These are phyloP conservation scores for Nigrospora oryzae DNA, from an alignment of 2,329 filamentous ascomycete species.

Conservation along the genomic window DNA sequence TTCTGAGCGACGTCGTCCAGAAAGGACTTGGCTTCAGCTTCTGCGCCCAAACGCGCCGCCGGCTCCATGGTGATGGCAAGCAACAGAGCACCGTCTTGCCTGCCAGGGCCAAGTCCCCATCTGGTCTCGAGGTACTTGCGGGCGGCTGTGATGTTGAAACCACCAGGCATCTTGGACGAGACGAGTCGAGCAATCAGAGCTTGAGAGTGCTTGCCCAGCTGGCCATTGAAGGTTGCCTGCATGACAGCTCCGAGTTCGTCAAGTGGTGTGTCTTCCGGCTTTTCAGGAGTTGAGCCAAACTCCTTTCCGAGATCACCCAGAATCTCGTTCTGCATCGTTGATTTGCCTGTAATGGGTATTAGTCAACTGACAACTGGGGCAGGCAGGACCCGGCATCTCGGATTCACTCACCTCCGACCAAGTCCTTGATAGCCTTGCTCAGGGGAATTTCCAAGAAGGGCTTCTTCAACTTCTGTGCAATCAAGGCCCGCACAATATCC, in stretches of 20 bases:
- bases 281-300: constrained; percentile 95
- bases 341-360: constrained; percentile 62
- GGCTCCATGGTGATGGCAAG: constrained; percentile 92
- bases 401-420: constrained; percentile 75
- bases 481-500: constrained; percentile 79
- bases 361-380: constrained; percentile 2
- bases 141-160: constrained; percentile 95
- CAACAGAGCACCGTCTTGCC: constrained; percentile 85
- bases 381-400: neutral
- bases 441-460: constrained; percentile 78
- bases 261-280: constrained; percentile 93
- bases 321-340: constrained; percentile 97
- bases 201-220: constrained; percentile 92
- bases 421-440: constrained; percentile 95
- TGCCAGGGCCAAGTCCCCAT: constrained; percentile 79
- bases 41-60: constrained; percentile 75
- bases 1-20: constrained; percentile 84
- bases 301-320: constrained; percentile 96
- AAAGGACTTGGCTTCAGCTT: constrained; percentile 86
- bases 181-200: constrained; percentile 90
- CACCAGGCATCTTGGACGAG: constrained; percentile 98
- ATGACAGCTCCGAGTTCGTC: constrained; percentile 93
- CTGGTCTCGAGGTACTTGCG: constrained; percentile 91
- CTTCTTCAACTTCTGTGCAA: constrained; percentile 98
- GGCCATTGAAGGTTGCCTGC: constrained; percentile 98